Percentiles rank a stretch among this genome's conserved stretches.
Conservation (phyloP, 495 filamentous ascomycete genomes). For the Hapsidospora chrysogenum region DNA sequence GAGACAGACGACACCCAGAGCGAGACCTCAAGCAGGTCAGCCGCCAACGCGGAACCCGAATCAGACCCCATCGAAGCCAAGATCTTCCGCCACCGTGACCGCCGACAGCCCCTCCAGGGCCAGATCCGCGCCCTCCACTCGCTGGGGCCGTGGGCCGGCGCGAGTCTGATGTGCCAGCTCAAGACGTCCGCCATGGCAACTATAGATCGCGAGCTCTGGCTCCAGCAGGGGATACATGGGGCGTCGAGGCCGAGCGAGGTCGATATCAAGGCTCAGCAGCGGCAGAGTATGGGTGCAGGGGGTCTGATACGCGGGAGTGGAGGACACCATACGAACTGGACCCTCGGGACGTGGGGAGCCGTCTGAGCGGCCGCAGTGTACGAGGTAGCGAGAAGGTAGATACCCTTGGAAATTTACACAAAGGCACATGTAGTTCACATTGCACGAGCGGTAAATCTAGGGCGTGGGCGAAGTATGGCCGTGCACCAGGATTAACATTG, state of each 20-base stretch:
- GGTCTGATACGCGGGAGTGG: constrained; percentile 30
- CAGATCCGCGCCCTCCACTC: constrained; percentile 62
- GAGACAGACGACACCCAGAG: too few relatives aligned
- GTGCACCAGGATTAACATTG: too few relatives aligned
- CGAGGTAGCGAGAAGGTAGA: too few relatives aligned
- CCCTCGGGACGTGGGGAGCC: constrained; percentile 59
- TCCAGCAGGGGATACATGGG: constrained; percentile 58
- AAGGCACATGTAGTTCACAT: too few relatives aligned
- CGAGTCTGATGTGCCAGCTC: constrained; percentile 61
- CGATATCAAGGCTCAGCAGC: constrained; percentile 32
- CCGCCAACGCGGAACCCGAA: too few relatives aligned
- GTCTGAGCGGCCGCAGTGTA: too few relatives aligned
- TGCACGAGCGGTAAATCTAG: too few relatives aligned
- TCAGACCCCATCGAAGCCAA: constrained; percentile 36
- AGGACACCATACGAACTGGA: constrained; percentile 55
- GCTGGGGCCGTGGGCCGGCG: constrained; percentile 78
- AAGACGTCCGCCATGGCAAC: constrained; percentile 66
- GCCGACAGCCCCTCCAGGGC: constrained; percentile 29
- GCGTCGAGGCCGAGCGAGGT: constrained; percentile 48
- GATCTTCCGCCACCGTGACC: not conserved
- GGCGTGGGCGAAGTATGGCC: too few relatives aligned
- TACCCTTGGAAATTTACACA: too few relatives aligned
- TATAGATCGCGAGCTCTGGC: constrained; percentile 72
- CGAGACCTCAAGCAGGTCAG: too few relatives aligned
- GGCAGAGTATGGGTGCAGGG: constrained; percentile 45